Evolutionary conservation across 352 stramenopile species (phyloP).

Genomic region (Achlya hypogyna): DNA sequence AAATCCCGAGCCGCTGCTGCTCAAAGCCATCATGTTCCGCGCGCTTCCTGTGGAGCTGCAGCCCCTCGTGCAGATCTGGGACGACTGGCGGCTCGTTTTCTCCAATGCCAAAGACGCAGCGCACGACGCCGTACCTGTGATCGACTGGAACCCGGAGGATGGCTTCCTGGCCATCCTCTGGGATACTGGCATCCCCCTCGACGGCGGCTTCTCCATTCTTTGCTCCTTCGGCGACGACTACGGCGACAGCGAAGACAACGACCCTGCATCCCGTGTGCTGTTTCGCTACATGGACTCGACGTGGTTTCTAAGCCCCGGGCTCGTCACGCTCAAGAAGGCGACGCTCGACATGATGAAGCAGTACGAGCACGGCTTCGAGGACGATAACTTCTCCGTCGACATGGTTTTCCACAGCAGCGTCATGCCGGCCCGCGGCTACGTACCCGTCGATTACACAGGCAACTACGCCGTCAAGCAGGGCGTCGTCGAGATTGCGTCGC

Average conservation of each 20-base stretch:
- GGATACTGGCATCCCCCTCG: conserved; percentile 63
- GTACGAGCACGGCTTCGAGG: conserved; percentile 75
- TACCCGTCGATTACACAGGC: conserved; percentile 54
- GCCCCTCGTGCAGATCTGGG: conserved; percentile 78
- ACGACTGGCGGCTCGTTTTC: conserved; percentile 64
- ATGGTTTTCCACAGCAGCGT: conserved; percentile 52
- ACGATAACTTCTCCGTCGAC: conserved; percentile 72
- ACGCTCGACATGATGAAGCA: conserved; percentile 80
- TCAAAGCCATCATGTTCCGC: conserved; percentile 71
- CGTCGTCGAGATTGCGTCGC: conserved; percentile 69
- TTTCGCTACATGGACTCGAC: conserved; percentile 78
- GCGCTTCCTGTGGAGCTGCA: conserved; percentile 59
- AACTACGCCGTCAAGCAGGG: conserved; percentile 61
- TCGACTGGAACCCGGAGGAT: conserved; percentile 75
- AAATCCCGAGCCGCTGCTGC: conserved; percentile 54
- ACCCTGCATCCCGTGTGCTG: conserved; percentile 54
- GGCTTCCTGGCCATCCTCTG: conserved; percentile 72
- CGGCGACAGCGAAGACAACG: conserved; percentile 41
- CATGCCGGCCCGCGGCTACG: conserved; percentile 29
- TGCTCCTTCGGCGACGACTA: conserved; percentile 78
- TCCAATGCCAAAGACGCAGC: conserved; percentile 33
- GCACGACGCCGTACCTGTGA: conserved; percentile 26
- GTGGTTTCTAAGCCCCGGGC: conserved; percentile 52
- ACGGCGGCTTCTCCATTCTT: conserved; percentile 75
- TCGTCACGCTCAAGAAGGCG: conserved; percentile 63